Base-by-base conservation (phyloP, 2,329 filamentous ascomycete genomes). In the Botrytis sinoallii region DNA sequence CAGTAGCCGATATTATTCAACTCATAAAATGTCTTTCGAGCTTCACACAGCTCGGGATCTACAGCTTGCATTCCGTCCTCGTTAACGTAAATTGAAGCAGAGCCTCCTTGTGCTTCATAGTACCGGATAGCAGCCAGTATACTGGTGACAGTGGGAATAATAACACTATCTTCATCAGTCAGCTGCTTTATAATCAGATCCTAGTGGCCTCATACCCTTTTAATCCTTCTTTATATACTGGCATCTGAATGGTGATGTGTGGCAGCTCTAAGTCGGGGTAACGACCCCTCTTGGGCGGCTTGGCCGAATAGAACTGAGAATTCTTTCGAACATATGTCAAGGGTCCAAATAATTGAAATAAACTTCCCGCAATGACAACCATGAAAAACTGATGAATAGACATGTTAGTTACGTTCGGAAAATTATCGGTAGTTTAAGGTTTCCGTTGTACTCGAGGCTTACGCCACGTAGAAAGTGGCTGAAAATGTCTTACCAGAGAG, bases 11-110 rank as follows among this genome's bases (percentile, higher is more conserved):
- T 88, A 73, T 85, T 86, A 78, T 88, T 85, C 70, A 88, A 86
- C 22, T 86, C 84, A 77, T 89, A 89, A 77, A 87, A 89, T 3
- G 87, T 85, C n/a, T 84, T 84, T 35, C 87, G 84, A 5, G 83
- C 84, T 38, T 78, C 75, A n/a, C 76, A 74, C 44, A 77, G 25
- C 32, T 78, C 77, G 3, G 68, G 65, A 22, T 61, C 66, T 7
- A 79, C 84, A 48, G 89, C 81, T 79, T 91, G 89, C 86, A 91
- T 88, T 75, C 90, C 90, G 76, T 92, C 90, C 74, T 92, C 90
- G 76, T 92, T 92, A 79, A 92, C 82, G 78, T 91, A 90, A 75
- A 92, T 90, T 78, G 87, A 90, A 46, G 90, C 90, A 1, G 89
- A 88, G 18, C 90, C 90, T 32, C 90, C 90, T 77, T 87, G 85